Conservation (phyloP, 768 basidiomycete genomes). For the Piloderma croceum region DNA sequence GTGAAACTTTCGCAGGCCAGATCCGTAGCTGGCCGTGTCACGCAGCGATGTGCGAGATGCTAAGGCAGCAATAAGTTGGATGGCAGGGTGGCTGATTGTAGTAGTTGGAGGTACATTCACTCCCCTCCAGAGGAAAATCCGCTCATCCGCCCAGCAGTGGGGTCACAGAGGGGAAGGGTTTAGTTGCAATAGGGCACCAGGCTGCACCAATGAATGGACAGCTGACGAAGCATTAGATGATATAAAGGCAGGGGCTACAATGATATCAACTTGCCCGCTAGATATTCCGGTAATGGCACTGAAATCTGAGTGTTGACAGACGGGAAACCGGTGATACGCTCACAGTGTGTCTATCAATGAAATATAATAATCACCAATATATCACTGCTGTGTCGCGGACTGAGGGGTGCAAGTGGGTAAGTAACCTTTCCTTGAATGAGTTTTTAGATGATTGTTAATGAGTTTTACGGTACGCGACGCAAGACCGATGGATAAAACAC, state of each 20-base stretch:
- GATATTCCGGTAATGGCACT: conserved; percentile 12
- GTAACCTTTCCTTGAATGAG: too few relatives aligned
- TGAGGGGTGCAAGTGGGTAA: too few relatives aligned
- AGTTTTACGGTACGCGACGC: too few relatives aligned
- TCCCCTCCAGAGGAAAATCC: conserved; percentile 29
- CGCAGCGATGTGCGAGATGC: conserved; percentile 20
- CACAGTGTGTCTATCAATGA: too few relatives aligned
- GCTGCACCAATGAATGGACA: too few relatives aligned
- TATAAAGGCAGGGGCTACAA: conserved; percentile 14
- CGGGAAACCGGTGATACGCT: conserved; percentile 15
- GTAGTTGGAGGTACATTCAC: conserved; percentile 22
- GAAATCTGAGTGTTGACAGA: conserved; percentile 1
- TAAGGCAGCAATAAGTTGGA: conserved; percentile 9
- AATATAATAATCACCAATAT: too few relatives aligned
- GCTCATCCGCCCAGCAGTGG: conserved; percentile 17
- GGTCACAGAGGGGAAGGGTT: conserved; percentile 19
- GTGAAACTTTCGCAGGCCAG: conserved; percentile 25
- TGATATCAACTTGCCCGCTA: conserved; percentile 9
- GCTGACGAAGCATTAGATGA: too few relatives aligned
- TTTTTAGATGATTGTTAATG: too few relatives aligned
- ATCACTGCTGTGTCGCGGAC: too few relatives aligned
- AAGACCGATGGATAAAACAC: too few relatives aligned
- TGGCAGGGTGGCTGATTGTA: conserved; percentile 16
- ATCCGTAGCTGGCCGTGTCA: conserved; percentile 12
- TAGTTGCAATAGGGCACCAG: too few relatives aligned